These are phyloP conservation scores for Eucalyptus cloeziana DNA, from an alignment of 345 rosid species.

Conservation along the genomic window DNA sequence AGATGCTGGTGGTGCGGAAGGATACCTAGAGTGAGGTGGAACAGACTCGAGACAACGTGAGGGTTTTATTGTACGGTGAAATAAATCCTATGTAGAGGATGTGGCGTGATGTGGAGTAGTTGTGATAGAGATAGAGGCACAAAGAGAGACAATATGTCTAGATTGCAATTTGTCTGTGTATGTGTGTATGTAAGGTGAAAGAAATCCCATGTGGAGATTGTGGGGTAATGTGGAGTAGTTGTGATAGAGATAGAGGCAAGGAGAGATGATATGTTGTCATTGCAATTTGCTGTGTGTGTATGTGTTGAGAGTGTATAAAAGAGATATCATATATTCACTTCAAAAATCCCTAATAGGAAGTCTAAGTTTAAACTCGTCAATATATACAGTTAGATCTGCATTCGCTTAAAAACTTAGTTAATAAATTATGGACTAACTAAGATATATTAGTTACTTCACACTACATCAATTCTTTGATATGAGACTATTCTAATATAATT, in stretches of 20 bases:
- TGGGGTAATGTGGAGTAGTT: neutral
- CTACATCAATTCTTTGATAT: too few species aligned
- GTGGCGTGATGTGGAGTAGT: neutral
- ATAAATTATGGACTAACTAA: too few species aligned
- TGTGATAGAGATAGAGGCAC: neutral
- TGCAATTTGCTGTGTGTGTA: neutral
- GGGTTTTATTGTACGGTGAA: neutral
- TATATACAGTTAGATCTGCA: too few species aligned
- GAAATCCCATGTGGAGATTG: neutral
- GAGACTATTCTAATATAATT: too few species aligned
- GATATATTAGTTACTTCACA: too few species aligned
- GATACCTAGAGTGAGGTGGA: neutral
- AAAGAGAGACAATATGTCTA: neutral
- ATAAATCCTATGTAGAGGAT: neutral
- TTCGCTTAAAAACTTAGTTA: too few species aligned
- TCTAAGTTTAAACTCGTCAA: accelerated
- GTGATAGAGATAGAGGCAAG: neutral
- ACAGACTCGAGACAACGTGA: neutral
- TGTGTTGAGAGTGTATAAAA: neutral
- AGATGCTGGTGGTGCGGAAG: neutral
- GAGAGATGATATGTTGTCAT: neutral
- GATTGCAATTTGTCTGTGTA: neutral
- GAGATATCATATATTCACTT: neutral
- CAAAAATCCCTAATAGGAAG: accelerated
- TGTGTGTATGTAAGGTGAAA: neutral